Evolutionary conservation across 2,329 filamentous ascomycete genomes (phyloP).

Genomic region (Alternaria hordeiaustralica): DNA sequence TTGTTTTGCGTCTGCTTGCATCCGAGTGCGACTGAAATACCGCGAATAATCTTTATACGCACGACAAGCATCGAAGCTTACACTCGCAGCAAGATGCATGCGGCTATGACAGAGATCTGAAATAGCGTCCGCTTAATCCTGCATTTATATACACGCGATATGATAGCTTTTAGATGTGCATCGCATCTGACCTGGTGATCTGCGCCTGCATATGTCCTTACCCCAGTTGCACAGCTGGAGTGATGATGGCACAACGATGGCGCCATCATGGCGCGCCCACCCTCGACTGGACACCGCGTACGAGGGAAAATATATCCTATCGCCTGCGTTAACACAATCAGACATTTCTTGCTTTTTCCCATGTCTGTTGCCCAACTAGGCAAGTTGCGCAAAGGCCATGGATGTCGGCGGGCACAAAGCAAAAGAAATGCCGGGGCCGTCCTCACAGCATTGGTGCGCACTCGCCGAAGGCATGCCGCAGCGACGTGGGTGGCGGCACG

Average conservation of each 20-base stretch:
- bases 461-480: conserved; percentile 8
- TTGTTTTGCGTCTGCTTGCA: background rate
- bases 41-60: background rate
- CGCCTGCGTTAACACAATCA: background rate
- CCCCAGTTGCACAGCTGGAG: background rate
- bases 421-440: conserved; percentile 16
- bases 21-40: background rate
- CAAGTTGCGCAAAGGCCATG: conserved; percentile 5
- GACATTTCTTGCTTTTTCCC: background rate
- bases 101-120: background rate
- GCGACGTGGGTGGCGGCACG: conserved; percentile 7
- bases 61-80: background rate
- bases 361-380: conserved; percentile 7
- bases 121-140: background rate
- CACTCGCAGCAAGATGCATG: background rate
- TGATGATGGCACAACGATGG: background rate
- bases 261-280: background rate
- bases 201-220: background rate
- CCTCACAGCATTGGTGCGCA: conserved; percentile 7
- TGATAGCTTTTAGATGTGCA: background rate
- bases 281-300: background rate
- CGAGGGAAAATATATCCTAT: background rate
- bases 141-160: background rate
- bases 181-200: background rate
- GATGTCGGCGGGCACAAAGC: conserved; percentile 18